These are phyloP conservation scores for Spiraea crenata DNA, from an alignment of 331 rosid species.

Conservation along the genomic window DNA sequence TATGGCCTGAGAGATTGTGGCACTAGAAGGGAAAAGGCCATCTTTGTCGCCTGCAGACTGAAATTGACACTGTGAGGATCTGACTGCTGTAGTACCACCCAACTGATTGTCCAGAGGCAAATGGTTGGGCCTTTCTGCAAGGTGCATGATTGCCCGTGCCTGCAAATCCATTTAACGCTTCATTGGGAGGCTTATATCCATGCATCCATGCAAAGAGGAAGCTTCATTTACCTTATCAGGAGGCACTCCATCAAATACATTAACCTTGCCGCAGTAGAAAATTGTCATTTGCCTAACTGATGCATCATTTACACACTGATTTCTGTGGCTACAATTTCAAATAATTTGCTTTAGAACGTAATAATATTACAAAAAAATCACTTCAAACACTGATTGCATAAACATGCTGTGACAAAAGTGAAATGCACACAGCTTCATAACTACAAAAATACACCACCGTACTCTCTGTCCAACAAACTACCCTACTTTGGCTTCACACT, in stretches of 20 bases:
- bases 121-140: slow-evolving; percentile 72
- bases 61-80: slow-evolving; percentile 50
- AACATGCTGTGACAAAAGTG: neutral
- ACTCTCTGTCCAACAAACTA: neutral
- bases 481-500: neutral
- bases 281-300: slow-evolving; percentile 81
- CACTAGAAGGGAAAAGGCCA: slow-evolving; percentile 40
- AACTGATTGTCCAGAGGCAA: slow-evolving; percentile 44
- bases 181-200: slow-evolving; percentile 44
- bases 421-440: neutral
- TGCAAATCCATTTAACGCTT: slow-evolving; percentile 57
- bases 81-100: slow-evolving; percentile 46
- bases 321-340: slow-evolving; percentile 54
- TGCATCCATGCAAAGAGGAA: slow-evolving; percentile 34
- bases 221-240: slow-evolving; percentile 73
- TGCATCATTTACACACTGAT: slow-evolving; percentile 47
- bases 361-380: slow-evolving; percentile 3
- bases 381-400: neutral
- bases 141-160: slow-evolving; percentile 89
- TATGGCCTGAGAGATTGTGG: slow-evolving; percentile 45
- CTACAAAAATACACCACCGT: neutral
- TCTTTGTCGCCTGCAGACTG: slow-evolving; percentile 49
- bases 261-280: slow-evolving; percentile 96
- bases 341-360: slow-evolving; percentile 23
- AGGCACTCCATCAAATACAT: slow-evolving; percentile 83